phyloP scores from a whole-genome alignment of 23 red algal genomes.

The Gracilaria domingensis region DNA sequence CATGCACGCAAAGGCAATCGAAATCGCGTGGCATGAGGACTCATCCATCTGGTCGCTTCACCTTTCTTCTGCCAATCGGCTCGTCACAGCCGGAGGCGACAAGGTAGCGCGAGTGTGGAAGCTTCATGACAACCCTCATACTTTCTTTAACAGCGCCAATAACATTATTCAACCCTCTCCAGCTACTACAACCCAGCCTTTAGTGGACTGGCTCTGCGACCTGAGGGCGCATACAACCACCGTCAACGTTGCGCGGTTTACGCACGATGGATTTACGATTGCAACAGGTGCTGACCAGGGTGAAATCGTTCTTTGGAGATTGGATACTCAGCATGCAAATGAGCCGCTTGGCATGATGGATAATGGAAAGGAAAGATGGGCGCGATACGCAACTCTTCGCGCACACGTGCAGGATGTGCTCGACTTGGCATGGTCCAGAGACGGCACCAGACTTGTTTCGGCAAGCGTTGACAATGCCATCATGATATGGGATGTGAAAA shows the following conservation, averaged over 20 bases:
- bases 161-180: slow-evolving; percentile 8
- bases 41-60: slow-evolving; percentile 66
- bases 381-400: slow-evolving; percentile 56
- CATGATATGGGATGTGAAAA: slow-evolving; percentile 78
- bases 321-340: not conserved
- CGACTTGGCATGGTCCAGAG: slow-evolving; percentile 77
- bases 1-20: slow-evolving; percentile 62
- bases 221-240: slow-evolving; percentile 77
- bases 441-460: slow-evolving; percentile 68
- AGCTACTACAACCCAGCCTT: not conserved
- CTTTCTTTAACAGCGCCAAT: not conserved
- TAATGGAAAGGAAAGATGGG: slow-evolving; percentile 70
- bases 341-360: not conserved
- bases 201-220: slow-evolving; percentile 77
- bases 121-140: slow-evolving; percentile 7
- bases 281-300: slow-evolving; percentile 87
- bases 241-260: slow-evolving; percentile 80
- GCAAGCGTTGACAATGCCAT: slow-evolving; percentile 93
- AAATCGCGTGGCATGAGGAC: slow-evolving; percentile 78
- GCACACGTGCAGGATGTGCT: slow-evolving; percentile 85
- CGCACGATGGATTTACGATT: slow-evolving; percentile 63
- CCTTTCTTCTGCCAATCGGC: slow-evolving; percentile 41
- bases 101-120: slow-evolving; percentile 76
- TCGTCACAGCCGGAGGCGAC: slow-evolving; percentile 75
- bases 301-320: slow-evolving; percentile 75